Conservation (phyloP, 768 basidiomycete genomes). For the Amylocystis lapponica region DNA sequence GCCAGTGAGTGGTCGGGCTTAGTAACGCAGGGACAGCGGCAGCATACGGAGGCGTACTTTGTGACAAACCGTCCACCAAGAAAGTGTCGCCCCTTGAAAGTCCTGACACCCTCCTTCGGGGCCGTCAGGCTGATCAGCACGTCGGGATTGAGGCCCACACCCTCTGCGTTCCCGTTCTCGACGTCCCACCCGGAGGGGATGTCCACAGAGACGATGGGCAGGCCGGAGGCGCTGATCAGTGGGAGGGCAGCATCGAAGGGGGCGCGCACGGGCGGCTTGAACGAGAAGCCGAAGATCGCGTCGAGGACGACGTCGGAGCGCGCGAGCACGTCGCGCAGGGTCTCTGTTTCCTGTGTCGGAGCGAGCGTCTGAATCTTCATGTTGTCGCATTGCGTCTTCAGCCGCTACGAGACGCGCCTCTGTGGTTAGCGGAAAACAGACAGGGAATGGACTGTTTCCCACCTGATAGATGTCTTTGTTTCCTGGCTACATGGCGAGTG, state of each 20-base stretch:
- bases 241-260: conserved; percentile 80
- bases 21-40: not conserved
- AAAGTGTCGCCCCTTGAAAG: conserved; percentile 81
- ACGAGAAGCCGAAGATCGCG: conserved; percentile 98
- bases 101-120: conserved; percentile 81
- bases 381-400: conserved; percentile 84
- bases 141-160: conserved; percentile 61
- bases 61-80: conserved; percentile 93
- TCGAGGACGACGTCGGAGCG: conserved; percentile 84
- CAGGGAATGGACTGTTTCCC: not conserved
- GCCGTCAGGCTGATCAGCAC: conserved; percentile 89
- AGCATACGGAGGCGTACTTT: conserved; percentile 44
- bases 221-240: conserved; percentile 51
- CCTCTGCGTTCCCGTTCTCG: conserved; percentile 59
- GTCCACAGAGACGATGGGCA: conserved; percentile 92
- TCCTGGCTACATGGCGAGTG: conserved; percentile 53
- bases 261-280: conserved; percentile 81
- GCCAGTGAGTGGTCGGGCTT: not conserved
- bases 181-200: conserved; percentile 98
- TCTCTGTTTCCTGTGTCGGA: conserved; percentile 38
- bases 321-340: conserved; percentile 44
- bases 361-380: conserved; percentile 75
- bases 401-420: conserved; percentile 57
- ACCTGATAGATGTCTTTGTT: conserved; percentile 92
- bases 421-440: not conserved